These are phyloP conservation scores for Xylariaceae sp. DNA, from an alignment of 2,329 filamentous ascomycete genomes.

Conservation along the genomic window DNA sequence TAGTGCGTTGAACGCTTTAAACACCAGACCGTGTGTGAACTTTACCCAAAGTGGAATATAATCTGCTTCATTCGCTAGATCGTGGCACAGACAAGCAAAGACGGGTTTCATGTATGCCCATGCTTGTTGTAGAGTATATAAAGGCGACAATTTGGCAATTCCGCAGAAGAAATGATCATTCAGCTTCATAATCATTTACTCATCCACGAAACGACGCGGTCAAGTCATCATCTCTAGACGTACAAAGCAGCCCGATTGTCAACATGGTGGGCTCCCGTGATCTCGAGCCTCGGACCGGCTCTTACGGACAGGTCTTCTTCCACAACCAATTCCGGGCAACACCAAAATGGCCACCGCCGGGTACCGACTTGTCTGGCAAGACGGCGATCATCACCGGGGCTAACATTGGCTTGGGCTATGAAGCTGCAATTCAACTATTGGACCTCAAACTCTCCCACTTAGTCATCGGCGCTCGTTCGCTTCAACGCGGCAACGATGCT, in stretches of 20 bases:
- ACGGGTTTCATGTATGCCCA: no score
- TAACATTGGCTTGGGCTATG: slow-evolving; percentile 49
- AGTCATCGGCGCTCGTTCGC: slow-evolving; percentile 46
- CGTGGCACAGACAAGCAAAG: no score
- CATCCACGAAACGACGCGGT: no score
- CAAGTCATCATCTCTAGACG: no score
- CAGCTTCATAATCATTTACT: no score
- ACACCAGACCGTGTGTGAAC: no score
- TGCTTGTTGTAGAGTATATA: no score
- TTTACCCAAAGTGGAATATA: no score
- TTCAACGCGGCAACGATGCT: slow-evolving; percentile 42
- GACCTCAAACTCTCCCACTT: slow-evolving; percentile 39
- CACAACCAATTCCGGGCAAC: slow-evolving; percentile 28
- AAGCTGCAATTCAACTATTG: slow-evolving; percentile 40
- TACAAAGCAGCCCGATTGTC: not conserved
- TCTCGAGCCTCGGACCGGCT: slow-evolving; percentile 7
- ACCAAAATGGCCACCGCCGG: slow-evolving; percentile 18
- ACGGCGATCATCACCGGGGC: slow-evolving; percentile 49
- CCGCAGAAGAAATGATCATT: no score
- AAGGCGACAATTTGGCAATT: no score
- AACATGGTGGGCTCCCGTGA: slow-evolving; percentile 16
- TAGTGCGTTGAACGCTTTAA: no score
- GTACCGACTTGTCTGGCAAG: slow-evolving; percentile 32
- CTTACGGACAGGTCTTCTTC: slow-evolving; percentile 23
- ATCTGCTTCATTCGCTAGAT: no score